A percentile compares a stretch with the other conserved stretches of the same genome.
These are phyloP conservation scores for Gossypium bickii DNA, from an alignment of 345 rosid genomes.

Conservation along the genomic window DNA sequence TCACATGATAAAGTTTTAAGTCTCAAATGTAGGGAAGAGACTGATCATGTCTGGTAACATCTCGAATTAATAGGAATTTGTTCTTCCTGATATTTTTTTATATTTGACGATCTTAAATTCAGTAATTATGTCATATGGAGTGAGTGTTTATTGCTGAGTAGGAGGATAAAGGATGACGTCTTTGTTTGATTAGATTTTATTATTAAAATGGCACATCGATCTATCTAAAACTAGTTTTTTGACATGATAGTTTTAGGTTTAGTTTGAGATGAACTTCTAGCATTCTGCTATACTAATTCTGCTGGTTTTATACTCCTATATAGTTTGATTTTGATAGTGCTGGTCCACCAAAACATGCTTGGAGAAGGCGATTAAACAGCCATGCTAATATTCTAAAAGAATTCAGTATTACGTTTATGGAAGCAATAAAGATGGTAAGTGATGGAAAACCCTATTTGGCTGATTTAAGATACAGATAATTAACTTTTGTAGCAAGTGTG, in stretches of 20 bases:
- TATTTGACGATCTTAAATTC: background rate
- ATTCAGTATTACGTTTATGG: constrained; percentile 83
- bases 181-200: background rate
- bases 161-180: background rate
- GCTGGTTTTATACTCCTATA: constrained; percentile 14
- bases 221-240: background rate
- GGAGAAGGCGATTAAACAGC: constrained; percentile 93
- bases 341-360: constrained; percentile 89
- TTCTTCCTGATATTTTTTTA: background rate
- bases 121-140: background rate
- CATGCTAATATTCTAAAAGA: constrained; percentile 92
- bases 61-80: background rate
- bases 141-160: background rate
- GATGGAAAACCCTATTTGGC: background rate
- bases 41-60: background rate
- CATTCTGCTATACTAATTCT: background rate
- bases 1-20: background rate
- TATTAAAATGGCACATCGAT: background rate
- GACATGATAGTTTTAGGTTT: background rate
- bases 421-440: constrained; percentile 87
- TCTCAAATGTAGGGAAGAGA: constrained; percentile 1
- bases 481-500: background rate
- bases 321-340: constrained; percentile 92
- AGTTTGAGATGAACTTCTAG: background rate
- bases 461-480: background rate